Evolutionary conservation across 2,329 filamentous ascomycete species (phyloP), one percentile per base, ranked within the genome.

Genomic region (Fusarium algeriense): DNA sequence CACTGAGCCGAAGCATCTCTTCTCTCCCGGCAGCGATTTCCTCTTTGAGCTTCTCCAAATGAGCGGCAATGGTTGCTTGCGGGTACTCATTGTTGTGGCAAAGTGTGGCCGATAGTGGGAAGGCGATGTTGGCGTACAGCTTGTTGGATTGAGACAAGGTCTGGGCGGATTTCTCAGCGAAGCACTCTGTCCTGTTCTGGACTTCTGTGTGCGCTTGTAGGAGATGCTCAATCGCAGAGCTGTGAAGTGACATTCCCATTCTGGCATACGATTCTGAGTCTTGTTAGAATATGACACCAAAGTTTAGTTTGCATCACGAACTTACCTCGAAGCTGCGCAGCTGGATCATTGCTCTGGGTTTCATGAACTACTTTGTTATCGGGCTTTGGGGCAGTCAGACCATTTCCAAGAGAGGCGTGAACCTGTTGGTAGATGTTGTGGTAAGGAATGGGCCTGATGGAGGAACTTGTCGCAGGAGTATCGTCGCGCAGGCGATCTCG

Each of bases 31-130:
- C 49, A 1, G 38, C 38, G 5, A 81, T 58, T 9, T 75, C 68
- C 4, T 64, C 56, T 2, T 74, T 66, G 4, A 81, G 45, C 3
- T 41, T 55, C 2, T 67, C 34, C 6, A 81, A 34, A 23, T 81
- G 81, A 4, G 60, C 53, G 0, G 58, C 60, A 2, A 82, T 67
- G 0, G 72, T 79, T 1, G 76, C 77, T n/a, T 58, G 58, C 1
- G 78, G 70, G 12, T 73, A 56, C 1, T 56, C 66, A 19, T 71
- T 55, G 1, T 75, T 73, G 38, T 76, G 71, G 20, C 80, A 82
- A 6, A 80, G 59, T 0, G 81, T 82, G 3, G 73, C 75, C 1
- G 75, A 75, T 2, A 82, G 63, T 1, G 80, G 80, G n/a, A 74
- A 76, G 0, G 71, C 56, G 10, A 82, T 76, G 61, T 80, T 80